Evolutionary conservation across 108 stramenopile species (phyloP).

Genomic region (Fragilaria crotonensis): DNA sequence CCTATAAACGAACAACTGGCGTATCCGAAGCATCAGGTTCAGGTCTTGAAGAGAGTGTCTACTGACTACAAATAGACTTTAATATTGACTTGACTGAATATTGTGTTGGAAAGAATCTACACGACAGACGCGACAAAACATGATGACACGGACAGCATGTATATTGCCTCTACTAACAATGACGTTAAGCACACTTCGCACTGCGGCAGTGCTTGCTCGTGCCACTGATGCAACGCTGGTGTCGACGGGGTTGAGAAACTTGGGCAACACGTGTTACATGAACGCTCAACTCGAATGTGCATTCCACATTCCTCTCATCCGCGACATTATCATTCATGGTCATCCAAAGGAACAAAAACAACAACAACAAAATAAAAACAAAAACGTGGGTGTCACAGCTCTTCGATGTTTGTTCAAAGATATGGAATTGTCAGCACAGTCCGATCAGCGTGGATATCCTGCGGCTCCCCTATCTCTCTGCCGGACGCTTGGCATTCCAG

Average conservation of each 20-base stretch:
- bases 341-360: neutral
- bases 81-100: too few species aligned
- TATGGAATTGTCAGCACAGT: slow-evolving; percentile 20
- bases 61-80: too few species aligned
- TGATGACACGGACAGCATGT: too few species aligned
- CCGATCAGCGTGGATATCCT: slow-evolving; percentile 1
- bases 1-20: too few species aligned
- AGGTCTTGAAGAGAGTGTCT: too few species aligned
- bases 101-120: too few species aligned
- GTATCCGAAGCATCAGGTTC: too few species aligned
- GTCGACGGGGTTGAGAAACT: slow-evolving; percentile 54
- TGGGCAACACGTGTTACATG: slow-evolving; percentile 81
- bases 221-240: slow-evolving; percentile 12
- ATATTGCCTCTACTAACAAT: too few species aligned
- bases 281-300: slow-evolving; percentile 80
- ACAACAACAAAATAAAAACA: neutral
- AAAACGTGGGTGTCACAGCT: slow-evolving; percentile 15
- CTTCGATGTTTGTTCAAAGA: slow-evolving; percentile 30
- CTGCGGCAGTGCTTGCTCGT: too few species aligned
- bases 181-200: too few species aligned
- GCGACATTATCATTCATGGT: slow-evolving; percentile 33
- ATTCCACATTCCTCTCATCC: slow-evolving; percentile 68
- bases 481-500: slow-evolving; percentile 56
- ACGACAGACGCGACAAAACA: too few species aligned
- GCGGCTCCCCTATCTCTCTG: slow-evolving; percentile 38